Percentiles rank a stretch among this genome's conserved stretches.
Evolutionary conservation across 768 basidiomycete genomes (phyloP).

Genomic region (Sporobolomyces pararoseus): DNA sequence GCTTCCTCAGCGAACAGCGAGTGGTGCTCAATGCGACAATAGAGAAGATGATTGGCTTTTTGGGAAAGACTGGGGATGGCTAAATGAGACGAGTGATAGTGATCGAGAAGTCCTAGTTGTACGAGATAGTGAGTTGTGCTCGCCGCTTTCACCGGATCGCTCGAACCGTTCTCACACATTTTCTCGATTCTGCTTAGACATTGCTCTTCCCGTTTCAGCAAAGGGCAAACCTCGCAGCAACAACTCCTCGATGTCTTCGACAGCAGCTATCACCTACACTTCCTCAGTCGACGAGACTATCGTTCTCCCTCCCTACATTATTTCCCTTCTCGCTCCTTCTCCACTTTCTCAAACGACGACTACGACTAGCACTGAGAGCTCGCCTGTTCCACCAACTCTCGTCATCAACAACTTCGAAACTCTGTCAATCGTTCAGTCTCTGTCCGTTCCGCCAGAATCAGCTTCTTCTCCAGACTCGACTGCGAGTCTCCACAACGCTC

Average conservation of each 20-base stretch:
- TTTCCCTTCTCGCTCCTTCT: conserved; percentile 36
- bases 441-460: conserved; percentile 57
- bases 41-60: conserved; percentile 28
- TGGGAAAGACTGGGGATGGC: conserved; percentile 50
- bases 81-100: conserved; percentile 56
- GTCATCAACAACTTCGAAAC: conserved; percentile 24
- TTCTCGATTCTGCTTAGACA: conserved; percentile 53
- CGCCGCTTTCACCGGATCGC: too few species aligned
- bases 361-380: neutral
- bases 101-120: conserved; percentile 67
- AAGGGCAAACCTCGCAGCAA: conserved; percentile 59
- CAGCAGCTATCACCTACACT: conserved; percentile 61
- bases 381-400: neutral
- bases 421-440: conserved; percentile 54
- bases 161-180: conserved; percentile 5
- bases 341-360: neutral
- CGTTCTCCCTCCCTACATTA: conserved; percentile 41
- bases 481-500: conserved; percentile 52
- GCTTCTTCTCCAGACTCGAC: conserved; percentile 47
- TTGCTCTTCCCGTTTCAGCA: conserved; percentile 63
- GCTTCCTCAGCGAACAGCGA: neutral
- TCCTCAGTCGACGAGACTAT: conserved; percentile 74
- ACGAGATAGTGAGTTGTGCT: conserved; percentile 67
- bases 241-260: conserved; percentile 27
- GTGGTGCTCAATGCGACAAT: neutral